Evolutionary conservation across 805 yeast species (phyloP).

Genomic region (Yamadazyma ubonensis): DNA sequence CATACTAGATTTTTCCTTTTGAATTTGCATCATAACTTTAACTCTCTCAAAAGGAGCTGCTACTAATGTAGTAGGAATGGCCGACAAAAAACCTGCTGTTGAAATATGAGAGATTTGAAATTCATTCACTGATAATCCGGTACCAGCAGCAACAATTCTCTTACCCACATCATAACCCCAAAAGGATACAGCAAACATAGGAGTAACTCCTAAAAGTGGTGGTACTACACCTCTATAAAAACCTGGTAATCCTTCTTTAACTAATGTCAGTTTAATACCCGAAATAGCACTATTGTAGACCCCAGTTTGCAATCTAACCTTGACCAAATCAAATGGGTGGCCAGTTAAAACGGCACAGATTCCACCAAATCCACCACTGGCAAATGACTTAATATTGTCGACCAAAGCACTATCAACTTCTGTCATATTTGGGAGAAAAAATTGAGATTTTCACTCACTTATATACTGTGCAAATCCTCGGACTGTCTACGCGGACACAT

Average conservation of each 20-base stretch:
- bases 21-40: conserved; percentile 88
- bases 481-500: no score
- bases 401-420: conserved; percentile 49
- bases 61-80: conserved; percentile 89
- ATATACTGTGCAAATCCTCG: conserved; percentile 6
- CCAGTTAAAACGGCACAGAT: conserved; percentile 93
- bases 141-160: conserved; percentile 54
- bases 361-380: conserved; percentile 96
- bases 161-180: conserved; percentile 98
- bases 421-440: conserved; percentile 28
- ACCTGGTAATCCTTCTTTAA: conserved; percentile 74
- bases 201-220: conserved; percentile 94
- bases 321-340: conserved; percentile 92
- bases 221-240: conserved; percentile 93
- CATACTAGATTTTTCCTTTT: conserved; percentile 52
- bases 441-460: not conserved
- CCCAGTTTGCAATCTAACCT: conserved; percentile 88
- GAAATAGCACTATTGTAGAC: conserved; percentile 60
- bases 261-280: conserved; percentile 69
- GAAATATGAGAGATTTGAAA: conserved; percentile 72
- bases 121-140: conserved; percentile 36
- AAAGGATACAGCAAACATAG: conserved; percentile 96
- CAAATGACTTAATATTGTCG: conserved; percentile 83
- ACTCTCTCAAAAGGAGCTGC: conserved; percentile 98
- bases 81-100: conserved; percentile 91